Conservation (phyloP, 192 early-diverging fungal genomes). For the Podila clonocystis region DNA sequence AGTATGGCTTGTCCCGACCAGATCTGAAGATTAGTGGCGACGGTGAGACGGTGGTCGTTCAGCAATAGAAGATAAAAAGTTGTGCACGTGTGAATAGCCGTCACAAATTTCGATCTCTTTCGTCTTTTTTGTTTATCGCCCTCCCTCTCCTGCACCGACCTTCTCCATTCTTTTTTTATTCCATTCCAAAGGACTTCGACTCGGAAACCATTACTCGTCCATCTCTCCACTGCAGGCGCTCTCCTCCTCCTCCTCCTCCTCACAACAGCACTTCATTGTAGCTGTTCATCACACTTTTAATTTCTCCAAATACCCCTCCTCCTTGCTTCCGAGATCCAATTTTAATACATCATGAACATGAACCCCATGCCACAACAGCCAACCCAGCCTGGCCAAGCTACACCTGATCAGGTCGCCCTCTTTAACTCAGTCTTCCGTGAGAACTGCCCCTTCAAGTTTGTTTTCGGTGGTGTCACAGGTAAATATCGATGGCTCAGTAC, state of each 20-base stretch:
- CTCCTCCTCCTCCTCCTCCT: too few species aligned
- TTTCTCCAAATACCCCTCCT: neutral
- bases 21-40: neutral
- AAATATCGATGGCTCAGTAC: conserved; percentile 5
- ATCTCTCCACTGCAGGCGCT: too few species aligned
- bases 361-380: conserved; percentile 42
- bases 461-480: conserved; percentile 76
- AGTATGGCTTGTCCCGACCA: conserved; percentile 1
- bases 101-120: too few species aligned
- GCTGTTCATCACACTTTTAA: neutral
- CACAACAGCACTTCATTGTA: too few species aligned
- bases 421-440: conserved; percentile 58
- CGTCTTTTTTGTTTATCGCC: neutral
- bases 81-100: neutral
- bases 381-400: conserved; percentile 27
- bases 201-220: too few species aligned
- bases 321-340: neutral
- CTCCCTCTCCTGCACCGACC: neutral
- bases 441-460: conserved; percentile 80
- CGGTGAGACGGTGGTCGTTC: neutral
- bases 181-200: too few species aligned
- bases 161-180: neutral
- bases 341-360: conserved; percentile 26
- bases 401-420: conserved; percentile 33
- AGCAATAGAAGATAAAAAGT: neutral